Base-by-base conservation (phyloP, 495 filamentous ascomycete species). In the Podospora australis region DNA sequence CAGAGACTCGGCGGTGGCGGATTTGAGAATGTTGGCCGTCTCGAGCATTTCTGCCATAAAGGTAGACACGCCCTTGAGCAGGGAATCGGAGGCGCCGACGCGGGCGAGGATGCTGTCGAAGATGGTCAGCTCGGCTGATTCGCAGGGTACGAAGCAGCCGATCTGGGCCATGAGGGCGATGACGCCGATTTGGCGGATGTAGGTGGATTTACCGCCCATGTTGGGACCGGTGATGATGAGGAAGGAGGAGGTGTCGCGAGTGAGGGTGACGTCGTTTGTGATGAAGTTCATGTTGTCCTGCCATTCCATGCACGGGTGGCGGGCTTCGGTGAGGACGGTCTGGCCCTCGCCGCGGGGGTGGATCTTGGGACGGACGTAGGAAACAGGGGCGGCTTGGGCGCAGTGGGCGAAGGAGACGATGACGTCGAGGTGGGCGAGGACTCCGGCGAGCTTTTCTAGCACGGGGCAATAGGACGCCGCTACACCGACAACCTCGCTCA, bases 21-120 rank as follows among this genome's bases (percentile, higher is more conserved):
- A 90, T 69, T 97, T 97, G 61, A 99, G 85, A 52, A 99, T 99
- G 59, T 96, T 96, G 48, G 92, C 88, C 0, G 92, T 99, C 62
- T 99, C 92, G 21, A 99, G 78, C 92, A 99, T 99, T 71, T 99
- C 92, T 0, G 94, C 94, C 94, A 99, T 99, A 74, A 99, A 99
- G 0, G 92, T 99, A 32, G 88, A 95, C 6, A 99, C 94, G 28
- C 92, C 92, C 68, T 99, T 99, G 29, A 99, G 80, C 63, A 97
- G 92, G 6, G 86, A 90, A 66, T 99, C 92, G 60, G 84, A 90
- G 4, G 92, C 92, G 43, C 92, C 92, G 3, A 99, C 92, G 54
- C 92, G 85, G 7, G 92, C 94, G 26, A 99, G 88, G 48, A 99
- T 96, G 62, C 88, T 94, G 69, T 99, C 92, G 66, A 97, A 99